phyloP scores from a whole-genome alignment of 2,329 filamentous ascomycete species.

The Alternaria sp. region DNA sequence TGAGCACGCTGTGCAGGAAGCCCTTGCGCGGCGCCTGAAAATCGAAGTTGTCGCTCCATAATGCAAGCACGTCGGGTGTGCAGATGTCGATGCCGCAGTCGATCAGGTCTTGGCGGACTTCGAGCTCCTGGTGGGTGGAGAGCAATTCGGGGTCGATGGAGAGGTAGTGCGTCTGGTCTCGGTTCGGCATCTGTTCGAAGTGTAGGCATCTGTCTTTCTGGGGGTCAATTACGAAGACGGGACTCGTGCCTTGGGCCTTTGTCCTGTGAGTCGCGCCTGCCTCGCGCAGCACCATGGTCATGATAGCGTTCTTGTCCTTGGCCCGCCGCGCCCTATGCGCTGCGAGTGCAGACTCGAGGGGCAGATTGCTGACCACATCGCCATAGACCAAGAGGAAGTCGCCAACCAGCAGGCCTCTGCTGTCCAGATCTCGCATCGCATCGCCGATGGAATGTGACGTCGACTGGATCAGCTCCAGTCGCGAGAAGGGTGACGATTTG shows the following conservation, averaged over 20 bases:
- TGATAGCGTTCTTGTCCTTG: conserved; percentile 91
- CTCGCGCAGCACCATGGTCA: conserved; percentile 91
- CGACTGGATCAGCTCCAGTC: conserved; percentile 84
- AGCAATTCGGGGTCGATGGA: conserved; percentile 82
- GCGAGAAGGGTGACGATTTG: conserved; percentile 78
- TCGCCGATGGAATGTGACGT: conserved; percentile 89
- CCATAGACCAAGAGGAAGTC: conserved; percentile 95
- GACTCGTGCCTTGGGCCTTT: conserved; percentile 75
- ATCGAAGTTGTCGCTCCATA: conserved; percentile 98
- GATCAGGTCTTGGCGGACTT: conserved; percentile 84
- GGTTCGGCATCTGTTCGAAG: conserved; percentile 86
- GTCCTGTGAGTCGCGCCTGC: conserved; percentile 77
- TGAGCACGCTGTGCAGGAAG: conserved; percentile 89
- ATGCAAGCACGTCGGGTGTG: conserved; percentile 89
- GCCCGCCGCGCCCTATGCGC: conserved; percentile 81
- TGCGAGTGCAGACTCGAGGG: conserved; percentile 78
- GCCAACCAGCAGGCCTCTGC: conserved; percentile 79
- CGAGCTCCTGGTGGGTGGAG: conserved; percentile 74
- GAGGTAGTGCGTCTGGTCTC: conserved; percentile 68
- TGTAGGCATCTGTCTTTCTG: conserved; percentile 82
- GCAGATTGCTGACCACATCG: conserved; percentile 88
- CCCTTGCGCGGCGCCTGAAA: conserved; percentile 89
- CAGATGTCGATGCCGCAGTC: conserved; percentile 97
- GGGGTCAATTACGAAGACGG: conserved; percentile 86
- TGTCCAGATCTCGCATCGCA: conserved; percentile 91